Evolutionary conservation across 768 basidiomycete species (phyloP), one percentile per base, ranked within the genome.

Genomic region (Leucocoprinus leucothites): DNA sequence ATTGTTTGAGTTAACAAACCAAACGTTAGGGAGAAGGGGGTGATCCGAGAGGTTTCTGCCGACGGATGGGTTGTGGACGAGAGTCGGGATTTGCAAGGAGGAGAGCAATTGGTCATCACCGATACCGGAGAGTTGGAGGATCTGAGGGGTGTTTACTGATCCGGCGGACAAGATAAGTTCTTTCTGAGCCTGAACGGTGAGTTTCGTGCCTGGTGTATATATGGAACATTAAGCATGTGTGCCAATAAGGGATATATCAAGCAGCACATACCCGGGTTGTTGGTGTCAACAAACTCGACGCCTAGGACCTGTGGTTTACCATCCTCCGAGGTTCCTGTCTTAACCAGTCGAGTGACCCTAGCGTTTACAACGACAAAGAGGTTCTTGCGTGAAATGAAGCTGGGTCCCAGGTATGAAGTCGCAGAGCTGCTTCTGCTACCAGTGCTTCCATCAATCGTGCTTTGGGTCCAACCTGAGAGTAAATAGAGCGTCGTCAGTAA

Each of bases 361-460:
- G 63, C 59, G 41, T 62, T 53, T 18, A 64, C 53, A 8, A 74
- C 47, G 24, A 74, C 63, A 38, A 68, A 48, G 4, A 72, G 58
- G 49, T 72, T 74, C 5, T 60, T 48, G 1, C 71, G 65, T 2
- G 47, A 54, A 6, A 62, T 42, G 31, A 61, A 67, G 7, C 68
- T 58, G 0, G 65, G 61, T 1, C 63, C 64, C 18, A 73, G 59
- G 55, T 73, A 71, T 1, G 69, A 61, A 5, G 66, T 65, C 11
- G 70, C 70, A 18, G 69, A 61, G 52, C 65, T 70, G 22, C 57
- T 57, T 26, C 57, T 16, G 22, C 40, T 18, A 31, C 31, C 31
- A 4, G 50, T 36, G 22, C 6, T 5, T 31, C 40, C 46, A 16
- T 52, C 47, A 35, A 57, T 28, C 0, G 57, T 57, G 8, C 21